These are phyloP conservation scores for Barnettozyma wickerhamii DNA, from an alignment of 805 yeast species.

Conservation along the genomic window DNA sequence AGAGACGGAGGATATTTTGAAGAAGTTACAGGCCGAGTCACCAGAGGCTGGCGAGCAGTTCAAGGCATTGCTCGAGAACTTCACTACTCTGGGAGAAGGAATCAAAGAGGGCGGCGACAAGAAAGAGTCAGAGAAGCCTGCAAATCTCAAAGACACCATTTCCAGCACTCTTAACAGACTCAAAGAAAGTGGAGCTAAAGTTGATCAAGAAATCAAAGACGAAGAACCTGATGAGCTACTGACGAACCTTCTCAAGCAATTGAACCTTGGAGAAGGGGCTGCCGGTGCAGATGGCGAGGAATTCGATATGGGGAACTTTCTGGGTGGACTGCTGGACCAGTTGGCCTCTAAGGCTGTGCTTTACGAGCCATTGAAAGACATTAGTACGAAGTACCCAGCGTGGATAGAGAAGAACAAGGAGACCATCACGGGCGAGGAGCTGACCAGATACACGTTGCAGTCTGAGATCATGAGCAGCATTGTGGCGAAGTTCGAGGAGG, in stretches of 20 bases:
- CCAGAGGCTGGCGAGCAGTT: conserved; percentile 50
- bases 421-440: conserved; percentile 36
- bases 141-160: conserved; percentile 65
- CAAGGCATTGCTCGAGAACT: conserved; percentile 37
- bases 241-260: conserved; percentile 61
- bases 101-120: conserved; percentile 3
- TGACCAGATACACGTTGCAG: conserved; percentile 55
- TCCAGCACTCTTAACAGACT: conserved; percentile 76
- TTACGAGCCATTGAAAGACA: conserved; percentile 83
- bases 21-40: conserved; percentile 37
- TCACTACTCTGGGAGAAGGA: conserved; percentile 23
- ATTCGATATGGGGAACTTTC: conserved; percentile 58
- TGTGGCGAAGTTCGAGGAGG: conserved; percentile 60
- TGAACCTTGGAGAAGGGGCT: conserved; percentile 40
- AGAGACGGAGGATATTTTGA: conserved; percentile 25
- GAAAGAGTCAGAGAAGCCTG: conserved; percentile 12
- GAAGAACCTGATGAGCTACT: conserved; percentile 50
- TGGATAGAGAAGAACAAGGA: conserved; percentile 59
- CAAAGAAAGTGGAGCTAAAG: conserved; percentile 67
- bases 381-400: conserved; percentile 64
- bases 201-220: conserved; percentile 54
- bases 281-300: conserved; percentile 34
- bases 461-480: conserved; percentile 56
- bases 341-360: conserved; percentile 80
- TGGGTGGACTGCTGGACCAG: conserved; percentile 74